Base-by-base conservation (phyloP, 768 basidiomycete species). In the Gymnopilus dilepis region DNA sequence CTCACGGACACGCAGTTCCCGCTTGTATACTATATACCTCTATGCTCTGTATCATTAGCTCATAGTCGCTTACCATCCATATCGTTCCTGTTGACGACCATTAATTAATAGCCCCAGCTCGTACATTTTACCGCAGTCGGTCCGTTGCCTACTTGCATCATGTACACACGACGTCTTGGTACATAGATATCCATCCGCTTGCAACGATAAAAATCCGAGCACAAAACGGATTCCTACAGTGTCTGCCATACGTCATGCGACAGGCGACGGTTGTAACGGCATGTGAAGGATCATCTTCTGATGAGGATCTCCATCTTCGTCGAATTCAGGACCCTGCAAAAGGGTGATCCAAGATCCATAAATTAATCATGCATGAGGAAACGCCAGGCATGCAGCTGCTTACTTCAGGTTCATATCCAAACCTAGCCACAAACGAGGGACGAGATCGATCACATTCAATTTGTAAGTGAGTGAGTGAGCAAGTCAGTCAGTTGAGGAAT, bases 231-330 rank as follows among this genome's bases (percentile, higher is more conserved):
- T 41, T 24, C 50, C 19, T 28, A 50, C 19, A n/a, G n/a, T n/a
- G 26, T 28, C 30, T 60, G 54, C 22, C 58, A 57, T 60, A 57
- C 51, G 55, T 62, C 61, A 62, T 62, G 53, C 30, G 52, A 22
- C 28, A 37, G 55, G 41, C 63, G 60, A 59, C 57, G 58, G 60
- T 59, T 37, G 54, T 62, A 48, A 67, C 63, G 82, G 80, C 67
- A 91, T 73, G 64, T 76, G 79, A 66, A 82, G 75, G 62, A 88
- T 81, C 92, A 94, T 92, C 76, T 86, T 88, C 72, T 94, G 92
- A 82, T 95, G 92, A 60, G 90, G 92, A 69, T 85, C 92, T 31
- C 92, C 92, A 59, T 90, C 93, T 76, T 88, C 91, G 74, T 90
- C 89, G 77, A 91, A 92, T 72, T 86, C 83, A 24, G 82, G 81